phyloP scores from a whole-genome alignment of 805 yeast genomes.

The Maudiozyma serrabonitensis region DNA sequence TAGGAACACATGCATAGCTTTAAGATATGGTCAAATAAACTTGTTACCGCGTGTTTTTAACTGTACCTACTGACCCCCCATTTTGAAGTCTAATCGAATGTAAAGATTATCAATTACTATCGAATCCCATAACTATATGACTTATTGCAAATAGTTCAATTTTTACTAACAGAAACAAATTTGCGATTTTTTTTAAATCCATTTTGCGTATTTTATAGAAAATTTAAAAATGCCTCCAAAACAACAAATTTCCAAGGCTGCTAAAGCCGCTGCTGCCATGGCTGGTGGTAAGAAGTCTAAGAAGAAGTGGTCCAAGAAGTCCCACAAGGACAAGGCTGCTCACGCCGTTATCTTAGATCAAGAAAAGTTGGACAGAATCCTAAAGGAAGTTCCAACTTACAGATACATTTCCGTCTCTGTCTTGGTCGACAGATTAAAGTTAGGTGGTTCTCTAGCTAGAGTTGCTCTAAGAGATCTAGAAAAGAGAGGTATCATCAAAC shows the following conservation, averaged over 20 bases:
- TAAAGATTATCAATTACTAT: no score
- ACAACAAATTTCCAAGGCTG: constrained; percentile 98
- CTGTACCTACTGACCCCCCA: no score
- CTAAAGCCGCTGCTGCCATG: constrained; percentile 99
- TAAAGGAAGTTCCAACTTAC: constrained; percentile 99
- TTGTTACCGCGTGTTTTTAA: no score
- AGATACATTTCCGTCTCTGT: constrained; percentile 97
- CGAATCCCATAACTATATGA: no score
- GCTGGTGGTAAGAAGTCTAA: constrained; percentile 99
- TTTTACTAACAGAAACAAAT: no score
- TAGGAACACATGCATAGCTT: no score
- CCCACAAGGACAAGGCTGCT: constrained; percentile 99
- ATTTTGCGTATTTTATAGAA: not conserved
- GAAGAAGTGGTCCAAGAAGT: constrained; percentile 99
- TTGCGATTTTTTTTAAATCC: not conserved
- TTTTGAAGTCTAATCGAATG: no score
- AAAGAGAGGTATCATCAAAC: constrained; percentile 88
- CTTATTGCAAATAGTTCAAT: no score
- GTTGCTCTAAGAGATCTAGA: constrained; percentile 94
- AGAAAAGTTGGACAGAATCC: constrained; percentile 97
- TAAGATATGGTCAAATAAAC: no score
- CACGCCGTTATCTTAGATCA: constrained; percentile 96
- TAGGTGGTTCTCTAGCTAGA: constrained; percentile 99
- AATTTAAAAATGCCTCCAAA: constrained; percentile 88
- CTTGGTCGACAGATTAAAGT: constrained; percentile 97